Percentiles rank a stretch among this genome's conserved stretches.
These are phyloP conservation scores for Microascus cirrosus DNA, from an alignment of 2,329 filamentous ascomycete genomes.

Conservation along the genomic window DNA sequence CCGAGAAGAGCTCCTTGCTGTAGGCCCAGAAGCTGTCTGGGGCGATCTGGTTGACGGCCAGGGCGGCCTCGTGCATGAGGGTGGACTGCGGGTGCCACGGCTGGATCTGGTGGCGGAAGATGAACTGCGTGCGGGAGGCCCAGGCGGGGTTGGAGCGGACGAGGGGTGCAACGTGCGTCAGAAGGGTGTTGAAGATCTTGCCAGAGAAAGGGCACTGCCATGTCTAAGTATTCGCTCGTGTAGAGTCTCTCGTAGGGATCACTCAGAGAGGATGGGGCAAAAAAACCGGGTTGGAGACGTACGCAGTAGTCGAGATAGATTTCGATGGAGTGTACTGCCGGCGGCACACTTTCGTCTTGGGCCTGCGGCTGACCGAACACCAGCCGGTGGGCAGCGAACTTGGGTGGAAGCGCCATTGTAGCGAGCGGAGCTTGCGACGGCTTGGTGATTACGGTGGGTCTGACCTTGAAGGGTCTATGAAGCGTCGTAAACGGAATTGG, in stretches of 20 bases:
- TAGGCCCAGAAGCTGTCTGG: constrained; percentile 73
- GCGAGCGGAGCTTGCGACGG: neutral
- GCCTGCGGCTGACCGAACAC: constrained; percentile 27
- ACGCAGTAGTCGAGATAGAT: constrained; percentile 73
- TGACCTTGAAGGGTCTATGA: neutral
- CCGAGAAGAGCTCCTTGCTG: constrained; percentile 50
- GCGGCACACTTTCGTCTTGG: constrained; percentile 22
- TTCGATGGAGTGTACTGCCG: constrained; percentile 48
- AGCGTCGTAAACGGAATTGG: neutral
- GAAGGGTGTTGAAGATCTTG: constrained; percentile 66
- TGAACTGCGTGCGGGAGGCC: constrained; percentile 51
- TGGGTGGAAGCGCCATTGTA: constrained; percentile 64
- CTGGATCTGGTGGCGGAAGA: constrained; percentile 88
- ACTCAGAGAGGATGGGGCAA: too few relatives aligned
- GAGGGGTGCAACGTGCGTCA: constrained; percentile 51
- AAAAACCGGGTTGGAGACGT: neutral
- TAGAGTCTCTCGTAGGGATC: neutral
- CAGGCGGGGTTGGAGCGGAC: constrained; percentile 49
- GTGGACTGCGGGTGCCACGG: constrained; percentile 89
- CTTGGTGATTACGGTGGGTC: neutral
- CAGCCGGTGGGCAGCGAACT: constrained; percentile 64
- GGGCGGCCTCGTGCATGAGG: constrained; percentile 69
- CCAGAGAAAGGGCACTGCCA: constrained; percentile 54
- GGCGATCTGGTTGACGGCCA: constrained; percentile 63
- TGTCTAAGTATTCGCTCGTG: neutral